Conservation (phyloP, 2,329 filamentous ascomycete genomes). For the Fusarium sp. region DNA sequence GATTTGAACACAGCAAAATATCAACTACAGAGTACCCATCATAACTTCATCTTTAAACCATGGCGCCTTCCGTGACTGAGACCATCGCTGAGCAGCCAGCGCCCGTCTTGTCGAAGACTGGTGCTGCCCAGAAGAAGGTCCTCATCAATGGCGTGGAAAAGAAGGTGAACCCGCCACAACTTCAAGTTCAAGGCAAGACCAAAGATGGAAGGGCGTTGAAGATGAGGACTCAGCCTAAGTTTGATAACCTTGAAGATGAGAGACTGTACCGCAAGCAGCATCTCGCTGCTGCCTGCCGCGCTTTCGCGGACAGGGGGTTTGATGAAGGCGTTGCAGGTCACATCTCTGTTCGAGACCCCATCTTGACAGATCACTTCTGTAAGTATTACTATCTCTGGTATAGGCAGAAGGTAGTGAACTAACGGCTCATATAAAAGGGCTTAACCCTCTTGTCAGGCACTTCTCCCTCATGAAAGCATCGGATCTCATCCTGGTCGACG, state of each 20-base stretch:
- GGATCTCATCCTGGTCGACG: slow-evolving; percentile 73
- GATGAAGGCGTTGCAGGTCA: neutral
- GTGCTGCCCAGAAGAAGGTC: neutral
- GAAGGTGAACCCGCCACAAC: neutral
- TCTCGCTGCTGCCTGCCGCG: neutral
- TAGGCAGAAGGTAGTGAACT: neutral
- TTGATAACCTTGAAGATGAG: neutral
- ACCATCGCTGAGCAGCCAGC: neutral
- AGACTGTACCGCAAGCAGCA: neutral
- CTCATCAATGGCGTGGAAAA: neutral
- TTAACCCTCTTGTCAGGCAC: neutral
- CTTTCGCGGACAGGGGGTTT: neutral
- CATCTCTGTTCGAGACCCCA: neutral
- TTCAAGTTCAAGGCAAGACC: neutral
- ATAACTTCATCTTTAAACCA: neutral
- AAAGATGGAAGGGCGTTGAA: neutral
- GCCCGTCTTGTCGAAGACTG: neutral
- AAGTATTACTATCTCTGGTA: accelerated
- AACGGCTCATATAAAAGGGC: neutral
- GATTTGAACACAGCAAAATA: neutral
- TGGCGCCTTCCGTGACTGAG: neutral
- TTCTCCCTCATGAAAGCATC: neutral
- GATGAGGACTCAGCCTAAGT: neutral
- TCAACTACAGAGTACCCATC: neutral
- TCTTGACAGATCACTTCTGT: neutral